Percentiles rank a stretch among this genome's conserved stretches.
Conservation (phyloP, 2,329 filamentous ascomycete genomes). For the Cercospora sp. region DNA sequence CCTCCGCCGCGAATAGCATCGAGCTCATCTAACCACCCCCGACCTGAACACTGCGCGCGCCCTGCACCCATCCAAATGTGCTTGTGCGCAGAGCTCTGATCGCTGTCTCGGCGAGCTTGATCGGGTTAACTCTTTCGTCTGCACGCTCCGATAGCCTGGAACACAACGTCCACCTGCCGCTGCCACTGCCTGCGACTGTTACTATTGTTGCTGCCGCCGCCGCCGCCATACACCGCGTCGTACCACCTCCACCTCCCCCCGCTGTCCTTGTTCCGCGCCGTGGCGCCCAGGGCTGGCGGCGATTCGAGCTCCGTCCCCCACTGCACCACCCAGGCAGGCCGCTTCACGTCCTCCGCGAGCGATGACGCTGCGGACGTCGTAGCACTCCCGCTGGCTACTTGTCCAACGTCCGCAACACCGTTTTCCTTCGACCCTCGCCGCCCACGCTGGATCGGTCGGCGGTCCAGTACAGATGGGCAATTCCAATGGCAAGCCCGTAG, state of each 20-base stretch:
- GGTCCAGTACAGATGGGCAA: slow-evolving; percentile 71
- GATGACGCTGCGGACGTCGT: slow-evolving; percentile 10
- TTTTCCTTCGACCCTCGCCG: not conserved
- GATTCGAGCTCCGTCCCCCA: not conserved
- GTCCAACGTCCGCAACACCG: not conserved
- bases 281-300: not conserved
- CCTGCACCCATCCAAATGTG: not conserved
- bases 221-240: not conserved
- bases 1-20: slow-evolving; percentile 4
- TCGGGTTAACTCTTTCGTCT: slow-evolving; percentile 2
- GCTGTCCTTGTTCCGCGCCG: not conserved
- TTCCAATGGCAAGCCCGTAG: slow-evolving; percentile 88
- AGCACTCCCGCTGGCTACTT: not conserved
- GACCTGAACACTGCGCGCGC: not conserved
- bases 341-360: slow-evolving; percentile 12
- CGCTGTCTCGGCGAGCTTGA: slow-evolving; percentile 10
- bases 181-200: not conserved
- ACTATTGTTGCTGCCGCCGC: not conserved
- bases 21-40: not conserved
- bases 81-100: not conserved
- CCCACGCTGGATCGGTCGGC: not conserved
- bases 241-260: not conserved
- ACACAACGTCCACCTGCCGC: slow-evolving; percentile 1
- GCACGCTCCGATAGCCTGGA: not conserved
- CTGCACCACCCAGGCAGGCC: not conserved